Conservation (phyloP, 306 rosid genomes). For the Quercus ilex region DNA sequence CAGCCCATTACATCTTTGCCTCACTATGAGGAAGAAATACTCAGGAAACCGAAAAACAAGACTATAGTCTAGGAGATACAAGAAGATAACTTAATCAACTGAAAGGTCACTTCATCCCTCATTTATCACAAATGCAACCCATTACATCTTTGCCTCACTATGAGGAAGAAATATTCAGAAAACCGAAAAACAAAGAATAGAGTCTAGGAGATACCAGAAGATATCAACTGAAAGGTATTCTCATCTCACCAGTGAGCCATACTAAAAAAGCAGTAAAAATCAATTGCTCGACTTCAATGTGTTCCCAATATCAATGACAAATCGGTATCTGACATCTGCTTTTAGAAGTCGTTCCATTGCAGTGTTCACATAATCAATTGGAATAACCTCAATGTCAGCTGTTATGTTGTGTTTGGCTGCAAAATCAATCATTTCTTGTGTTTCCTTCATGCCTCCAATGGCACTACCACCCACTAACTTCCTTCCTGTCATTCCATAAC, state of each 20-base stretch:
- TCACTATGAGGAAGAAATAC: too few species aligned
- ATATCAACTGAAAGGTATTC: neutral
- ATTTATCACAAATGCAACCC: too few species aligned
- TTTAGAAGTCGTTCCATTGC: slow-evolving; percentile 10
- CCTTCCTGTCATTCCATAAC: slow-evolving; percentile 8
- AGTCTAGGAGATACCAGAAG: too few species aligned
- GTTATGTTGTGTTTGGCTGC: neutral
- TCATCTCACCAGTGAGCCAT: neutral
- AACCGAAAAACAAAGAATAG: neutral
- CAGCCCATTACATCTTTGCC: too few species aligned
- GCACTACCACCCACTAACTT: slow-evolving; percentile 16
- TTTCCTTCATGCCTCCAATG: slow-evolving; percentile 31
- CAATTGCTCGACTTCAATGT: slow-evolving; percentile 13
- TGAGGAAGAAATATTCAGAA: too few species aligned
- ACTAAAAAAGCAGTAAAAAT: neutral
- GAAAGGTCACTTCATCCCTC: neutral
- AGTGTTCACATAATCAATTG: slow-evolving; percentile 1
- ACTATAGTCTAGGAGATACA: too few species aligned
- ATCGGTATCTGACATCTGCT: neutral
- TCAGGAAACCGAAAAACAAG: neutral
- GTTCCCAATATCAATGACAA: slow-evolving; percentile 6
- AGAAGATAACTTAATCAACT: neutral
- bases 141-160: too few species aligned
- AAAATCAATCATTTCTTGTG: slow-evolving; percentile 25
- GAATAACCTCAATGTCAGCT: neutral